Conservation (phyloP, 2,329 filamentous ascomycete species). For the Microsporum ferrugineum region DNA sequence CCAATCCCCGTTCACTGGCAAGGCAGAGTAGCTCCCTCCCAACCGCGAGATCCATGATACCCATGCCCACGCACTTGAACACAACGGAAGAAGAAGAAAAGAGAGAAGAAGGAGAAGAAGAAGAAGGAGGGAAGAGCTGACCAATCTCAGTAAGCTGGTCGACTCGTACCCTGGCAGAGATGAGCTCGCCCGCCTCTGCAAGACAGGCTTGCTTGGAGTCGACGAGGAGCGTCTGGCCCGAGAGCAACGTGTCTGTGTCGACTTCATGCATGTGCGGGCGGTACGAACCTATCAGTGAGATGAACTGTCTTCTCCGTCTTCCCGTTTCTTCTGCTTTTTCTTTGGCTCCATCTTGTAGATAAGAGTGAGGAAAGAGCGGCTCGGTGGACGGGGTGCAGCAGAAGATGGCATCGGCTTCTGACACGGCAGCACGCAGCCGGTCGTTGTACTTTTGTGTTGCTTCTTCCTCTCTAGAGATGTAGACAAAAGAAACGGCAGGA, state of each 20-base stretch:
- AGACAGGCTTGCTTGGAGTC: conserved; percentile 42
- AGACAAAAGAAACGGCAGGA: conserved; percentile 21
- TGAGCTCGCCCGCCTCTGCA: conserved; percentile 38
- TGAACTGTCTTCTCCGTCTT: conserved; percentile 28
- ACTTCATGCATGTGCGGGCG: conserved; percentile 44
- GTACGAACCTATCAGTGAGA: conserved; percentile 44
- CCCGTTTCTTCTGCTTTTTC: background rate
- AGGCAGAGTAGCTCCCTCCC: conserved; percentile 32
- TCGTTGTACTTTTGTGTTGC: conserved; percentile 14
- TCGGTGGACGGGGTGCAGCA: conserved; percentile 39
- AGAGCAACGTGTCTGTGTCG: conserved; percentile 35
- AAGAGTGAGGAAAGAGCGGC: conserved; percentile 33
- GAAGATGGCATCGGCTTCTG: conserved; percentile 36
- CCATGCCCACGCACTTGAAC: conserved; percentile 43
- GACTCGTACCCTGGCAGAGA: conserved; percentile 28
- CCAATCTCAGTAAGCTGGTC: conserved; percentile 36
- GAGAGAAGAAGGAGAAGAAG: background rate
- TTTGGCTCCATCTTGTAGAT: conserved; percentile 18
- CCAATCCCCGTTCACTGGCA: conserved; percentile 24
- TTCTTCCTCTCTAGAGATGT: conserved; percentile 6
- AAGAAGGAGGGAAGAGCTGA: conserved; percentile 22
- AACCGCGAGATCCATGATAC: conserved; percentile 41
- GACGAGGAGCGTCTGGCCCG: conserved; percentile 56
- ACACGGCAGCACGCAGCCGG: conserved; percentile 22
- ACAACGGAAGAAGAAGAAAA: conserved; percentile 21